Conservation (phyloP, 768 basidiomycete species). For the Mrakia hoshinonis region DNA sequence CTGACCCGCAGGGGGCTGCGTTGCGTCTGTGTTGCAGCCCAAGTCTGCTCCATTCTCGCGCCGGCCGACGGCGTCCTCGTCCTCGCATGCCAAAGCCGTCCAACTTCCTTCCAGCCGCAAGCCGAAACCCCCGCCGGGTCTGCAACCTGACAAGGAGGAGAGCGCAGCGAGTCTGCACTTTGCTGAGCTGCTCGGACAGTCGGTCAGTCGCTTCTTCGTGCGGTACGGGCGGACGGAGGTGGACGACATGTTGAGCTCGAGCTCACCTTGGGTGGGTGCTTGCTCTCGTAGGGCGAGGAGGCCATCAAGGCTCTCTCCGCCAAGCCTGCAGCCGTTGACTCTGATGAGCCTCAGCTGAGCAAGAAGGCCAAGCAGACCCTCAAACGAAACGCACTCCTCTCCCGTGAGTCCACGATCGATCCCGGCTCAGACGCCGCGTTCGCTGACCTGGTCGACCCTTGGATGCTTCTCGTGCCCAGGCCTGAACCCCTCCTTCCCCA, state of each 20-base stretch:
- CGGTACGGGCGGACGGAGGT: background rate
- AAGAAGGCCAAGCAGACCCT: constrained; percentile 27
- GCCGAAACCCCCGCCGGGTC: constrained; percentile 7
- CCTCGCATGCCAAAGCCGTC: constrained; percentile 9
- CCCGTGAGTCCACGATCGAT: background rate
- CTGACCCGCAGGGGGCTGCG: too few species aligned
- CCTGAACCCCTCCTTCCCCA: background rate
- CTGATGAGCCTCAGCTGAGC: constrained; percentile 1
- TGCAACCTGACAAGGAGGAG: background rate
- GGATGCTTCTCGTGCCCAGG: background rate
- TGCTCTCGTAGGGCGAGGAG: background rate
- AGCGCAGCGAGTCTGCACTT: background rate
- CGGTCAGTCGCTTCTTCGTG: constrained; percentile 10
- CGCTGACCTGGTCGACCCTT: background rate
- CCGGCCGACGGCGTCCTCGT: background rate
- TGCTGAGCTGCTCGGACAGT: background rate
- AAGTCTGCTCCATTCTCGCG: constrained; percentile 11
- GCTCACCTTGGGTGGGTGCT: background rate
- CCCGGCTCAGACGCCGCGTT: background rate
- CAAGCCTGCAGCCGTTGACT: background rate
- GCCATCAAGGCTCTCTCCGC: background rate
- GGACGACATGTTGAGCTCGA: background rate
- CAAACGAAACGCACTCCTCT: constrained; percentile 17
- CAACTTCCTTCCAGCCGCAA: background rate
- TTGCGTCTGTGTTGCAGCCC: background rate